These are phyloP conservation scores for Hippophae tibetana DNA, from an alignment of 306 rosid genomes.

Conservation along the genomic window DNA sequence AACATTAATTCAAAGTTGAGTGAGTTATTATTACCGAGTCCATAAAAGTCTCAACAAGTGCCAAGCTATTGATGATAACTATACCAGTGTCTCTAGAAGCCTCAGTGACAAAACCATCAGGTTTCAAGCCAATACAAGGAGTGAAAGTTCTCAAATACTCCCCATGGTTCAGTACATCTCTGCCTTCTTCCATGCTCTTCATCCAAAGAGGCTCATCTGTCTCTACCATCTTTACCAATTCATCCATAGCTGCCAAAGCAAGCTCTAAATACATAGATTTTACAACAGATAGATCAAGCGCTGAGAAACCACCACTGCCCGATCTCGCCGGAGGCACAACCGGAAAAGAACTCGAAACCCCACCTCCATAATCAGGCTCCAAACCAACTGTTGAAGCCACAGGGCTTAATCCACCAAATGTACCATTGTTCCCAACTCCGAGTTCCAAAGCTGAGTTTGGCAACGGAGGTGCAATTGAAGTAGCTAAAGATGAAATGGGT, in stretches of 20 bases:
- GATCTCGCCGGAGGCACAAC: constrained; percentile 31
- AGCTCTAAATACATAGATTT: constrained; percentile 84
- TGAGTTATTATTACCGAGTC: constrained; percentile 38
- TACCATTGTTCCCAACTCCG: constrained; percentile 76
- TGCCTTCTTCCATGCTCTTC: constrained; percentile 61
- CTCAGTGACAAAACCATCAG: constrained; percentile 67
- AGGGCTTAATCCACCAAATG: constrained; percentile 37
- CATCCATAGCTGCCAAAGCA: constrained; percentile 93
- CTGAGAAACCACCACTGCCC: constrained; percentile 7
- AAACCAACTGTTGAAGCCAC: constrained; percentile 47
- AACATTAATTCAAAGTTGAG: too few relatives aligned
- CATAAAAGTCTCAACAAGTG: constrained; percentile 86
- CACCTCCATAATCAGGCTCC: constrained; percentile 53
- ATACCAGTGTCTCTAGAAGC: constrained; percentile 77
- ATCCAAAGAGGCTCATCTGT: constrained; percentile 79
- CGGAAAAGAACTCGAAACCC: constrained; percentile 36
- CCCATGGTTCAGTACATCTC: constrained; percentile 64
- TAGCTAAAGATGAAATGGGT: constrained; percentile 46
- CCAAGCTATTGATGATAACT: constrained; percentile 82
- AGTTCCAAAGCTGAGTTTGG: constrained; percentile 78
- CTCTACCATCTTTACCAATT: constrained; percentile 77
- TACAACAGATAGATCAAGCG: constrained; percentile 50
- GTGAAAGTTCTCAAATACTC: constrained; percentile 59
- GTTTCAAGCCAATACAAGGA: constrained; percentile 80
- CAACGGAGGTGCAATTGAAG: constrained; percentile 47